Evolutionary conservation across 305 asterid genomes (phyloP).

Genomic region (Ilex paraguariensis): DNA sequence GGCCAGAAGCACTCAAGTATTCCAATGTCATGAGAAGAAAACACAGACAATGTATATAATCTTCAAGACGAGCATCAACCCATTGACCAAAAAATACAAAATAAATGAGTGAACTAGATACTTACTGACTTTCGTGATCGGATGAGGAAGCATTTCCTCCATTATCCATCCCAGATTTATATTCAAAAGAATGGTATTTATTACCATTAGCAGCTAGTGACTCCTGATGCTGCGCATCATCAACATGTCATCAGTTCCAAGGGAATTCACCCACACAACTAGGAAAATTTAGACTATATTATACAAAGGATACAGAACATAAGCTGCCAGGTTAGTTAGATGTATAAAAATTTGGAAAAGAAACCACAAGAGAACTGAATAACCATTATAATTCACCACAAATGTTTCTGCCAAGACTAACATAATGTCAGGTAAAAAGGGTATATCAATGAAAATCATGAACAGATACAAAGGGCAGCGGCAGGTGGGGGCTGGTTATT

Average conservation of each 20-base stretch:
- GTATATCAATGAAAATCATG: no score
- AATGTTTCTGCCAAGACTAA: no score
- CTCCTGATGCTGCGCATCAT: constrained; percentile 74
- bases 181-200: constrained; percentile 76
- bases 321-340: neutral
- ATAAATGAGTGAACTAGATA: constrained; percentile 3
- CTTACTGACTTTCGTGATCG: constrained; percentile 97
- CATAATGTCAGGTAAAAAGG: no score
- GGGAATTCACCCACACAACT: constrained; percentile 14
- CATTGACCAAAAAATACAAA: no score
- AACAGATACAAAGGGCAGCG: no score
- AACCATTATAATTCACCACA: no score
- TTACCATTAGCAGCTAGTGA: constrained; percentile 56
- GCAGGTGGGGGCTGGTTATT: no score
- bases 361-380: no score
- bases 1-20: no score
- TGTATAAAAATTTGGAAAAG: neutral
- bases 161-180: constrained; percentile 65
- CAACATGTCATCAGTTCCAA: constrained; percentile 25
- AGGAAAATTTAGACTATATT: constrained; percentile 6
- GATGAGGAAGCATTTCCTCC: constrained; percentile 75
- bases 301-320: constrained; percentile 7
- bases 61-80: no score
- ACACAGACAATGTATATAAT: no score
- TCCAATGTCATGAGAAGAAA: no score